A percentile compares a stretch with the other conserved stretches of the same genome.
Conservation (phyloP, 129 eudicot genomes). For the Deinandra increscens region DNA sequence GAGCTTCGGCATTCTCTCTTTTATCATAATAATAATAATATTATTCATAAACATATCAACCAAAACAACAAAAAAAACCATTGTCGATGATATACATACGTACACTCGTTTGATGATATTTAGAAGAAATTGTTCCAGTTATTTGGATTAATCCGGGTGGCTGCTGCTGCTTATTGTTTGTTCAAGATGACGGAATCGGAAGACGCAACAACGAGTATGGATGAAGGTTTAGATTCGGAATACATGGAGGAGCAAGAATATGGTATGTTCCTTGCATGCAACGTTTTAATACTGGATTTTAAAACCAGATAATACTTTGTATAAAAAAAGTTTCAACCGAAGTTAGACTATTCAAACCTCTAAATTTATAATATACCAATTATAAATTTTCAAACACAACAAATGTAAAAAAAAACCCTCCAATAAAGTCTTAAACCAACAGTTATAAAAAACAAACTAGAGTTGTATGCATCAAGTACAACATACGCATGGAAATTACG, state of each 20-base stretch:
- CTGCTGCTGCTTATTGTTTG: constrained; percentile 1
- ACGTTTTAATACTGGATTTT: no score
- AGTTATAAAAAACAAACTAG: no score
- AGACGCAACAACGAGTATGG: constrained; percentile 37
- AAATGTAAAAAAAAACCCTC: no score
- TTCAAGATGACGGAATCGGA: constrained; percentile 37
- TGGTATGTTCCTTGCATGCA: constrained; percentile 38
- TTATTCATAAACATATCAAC: background rate
- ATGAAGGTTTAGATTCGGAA: constrained; percentile 55
- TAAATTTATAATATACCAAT: no score
- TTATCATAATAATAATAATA: constrained; percentile 9
- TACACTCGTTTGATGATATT: constrained; percentile 15
- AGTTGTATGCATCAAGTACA: no score
- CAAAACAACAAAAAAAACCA: constrained; percentile 9
- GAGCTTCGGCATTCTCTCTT: constrained; percentile 27
- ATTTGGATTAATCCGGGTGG: constrained; percentile 7
- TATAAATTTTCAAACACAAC: no score
- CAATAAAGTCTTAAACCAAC: no score
- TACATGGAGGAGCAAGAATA: constrained; percentile 60
- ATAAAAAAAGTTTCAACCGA: no score
- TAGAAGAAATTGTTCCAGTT: constrained; percentile 3
- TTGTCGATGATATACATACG: background rate
- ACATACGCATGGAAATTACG: no score
- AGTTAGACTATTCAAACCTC: no score
- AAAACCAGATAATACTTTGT: no score